phyloP scores from a whole-genome alignment of 108 stramenopile genomes.

The Phaeodactylum tricornutum region DNA sequence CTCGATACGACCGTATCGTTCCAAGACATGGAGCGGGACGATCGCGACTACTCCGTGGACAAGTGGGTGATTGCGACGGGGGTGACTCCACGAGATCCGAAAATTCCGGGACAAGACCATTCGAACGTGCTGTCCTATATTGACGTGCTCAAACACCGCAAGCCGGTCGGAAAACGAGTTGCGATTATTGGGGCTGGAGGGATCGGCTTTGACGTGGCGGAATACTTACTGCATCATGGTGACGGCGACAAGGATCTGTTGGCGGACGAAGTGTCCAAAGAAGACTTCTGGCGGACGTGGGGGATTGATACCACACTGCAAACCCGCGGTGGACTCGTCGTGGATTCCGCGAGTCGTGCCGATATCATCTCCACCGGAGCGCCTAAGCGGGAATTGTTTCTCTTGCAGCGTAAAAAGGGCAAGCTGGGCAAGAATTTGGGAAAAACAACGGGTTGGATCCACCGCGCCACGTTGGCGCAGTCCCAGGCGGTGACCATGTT shows the following conservation, averaged over 20 bases:
- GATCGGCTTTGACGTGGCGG: conserved; percentile 97
- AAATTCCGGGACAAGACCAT: conserved; percentile 75
- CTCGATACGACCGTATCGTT: conserved; percentile 38
- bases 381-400: conserved; percentile 55
- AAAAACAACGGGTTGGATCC: conserved; percentile 97
- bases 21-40: conserved; percentile 38
- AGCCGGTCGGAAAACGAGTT: conserved; percentile 77
- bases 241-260: conserved; percentile 31
- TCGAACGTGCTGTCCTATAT: conserved; percentile 88
- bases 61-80: conserved; percentile 93
- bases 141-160: conserved; percentile 79
- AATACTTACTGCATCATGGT: conserved; percentile 77
- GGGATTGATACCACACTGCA: conserved; percentile 68
- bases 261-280: conserved; percentile 42
- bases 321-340: conserved; percentile 47
- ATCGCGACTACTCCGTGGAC: conserved; percentile 35
- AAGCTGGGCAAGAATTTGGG: conserved; percentile 86
- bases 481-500: conserved; percentile 82
- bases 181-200: conserved; percentile 97
- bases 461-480: conserved; percentile 80
- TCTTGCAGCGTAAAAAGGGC: conserved; percentile 92
- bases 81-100: conserved; percentile 76
- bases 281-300: conserved; percentile 89
- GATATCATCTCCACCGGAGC: not conserved
- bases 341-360: not conserved